Percentiles rank a stretch among this genome's conserved stretches.
Evolutionary conservation across 2,329 filamentous ascomycete genomes (phyloP).

Genomic region (Waltergamsia citrina): DNA sequence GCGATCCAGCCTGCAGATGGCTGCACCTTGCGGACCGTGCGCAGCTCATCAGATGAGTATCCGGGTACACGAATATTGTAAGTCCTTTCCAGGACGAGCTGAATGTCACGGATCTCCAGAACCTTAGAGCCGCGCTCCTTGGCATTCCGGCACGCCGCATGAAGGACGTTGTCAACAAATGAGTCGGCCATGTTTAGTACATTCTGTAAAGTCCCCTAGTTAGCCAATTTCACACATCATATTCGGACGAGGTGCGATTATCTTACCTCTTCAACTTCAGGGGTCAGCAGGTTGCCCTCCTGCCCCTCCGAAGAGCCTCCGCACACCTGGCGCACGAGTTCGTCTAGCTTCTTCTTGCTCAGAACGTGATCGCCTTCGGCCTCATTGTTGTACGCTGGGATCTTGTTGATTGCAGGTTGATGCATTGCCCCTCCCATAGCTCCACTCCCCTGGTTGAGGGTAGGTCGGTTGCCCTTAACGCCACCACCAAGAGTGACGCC

Average conservation of each 20-base stretch:
- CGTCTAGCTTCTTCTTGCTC: constrained; percentile 97
- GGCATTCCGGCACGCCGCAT: constrained; percentile 78
- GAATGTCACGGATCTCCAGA: constrained; percentile 80
- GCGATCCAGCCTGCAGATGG: constrained; percentile 83
- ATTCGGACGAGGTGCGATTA: neutral
- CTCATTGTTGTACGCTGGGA: constrained; percentile 78
- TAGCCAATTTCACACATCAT: constrained; percentile 5
- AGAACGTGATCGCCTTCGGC: constrained; percentile 86
- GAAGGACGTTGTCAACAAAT: constrained; percentile 87
- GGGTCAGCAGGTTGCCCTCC: constrained; percentile 69
- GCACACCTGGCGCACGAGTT: constrained; percentile 87
- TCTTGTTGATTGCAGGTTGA: constrained; percentile 75
- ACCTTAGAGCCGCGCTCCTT: constrained; percentile 88
- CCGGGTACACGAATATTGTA: constrained; percentile 92
- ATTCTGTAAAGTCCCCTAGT: constrained; percentile 48
- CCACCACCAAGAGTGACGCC: constrained; percentile 63
- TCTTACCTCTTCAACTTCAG: constrained; percentile 90
- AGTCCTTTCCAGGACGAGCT: constrained; percentile 72
- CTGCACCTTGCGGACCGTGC: constrained; percentile 88
- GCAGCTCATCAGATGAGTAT: constrained; percentile 87
- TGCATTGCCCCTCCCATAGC: constrained; percentile 74
- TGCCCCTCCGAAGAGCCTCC: constrained; percentile 65
- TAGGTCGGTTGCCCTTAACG: constrained; percentile 62
- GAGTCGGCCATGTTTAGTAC: constrained; percentile 85
- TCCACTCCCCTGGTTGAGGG: constrained; percentile 68